Evolutionary conservation across 2,329 filamentous ascomycete genomes (phyloP).

Genomic region (Lizonia empirigonia): DNA sequence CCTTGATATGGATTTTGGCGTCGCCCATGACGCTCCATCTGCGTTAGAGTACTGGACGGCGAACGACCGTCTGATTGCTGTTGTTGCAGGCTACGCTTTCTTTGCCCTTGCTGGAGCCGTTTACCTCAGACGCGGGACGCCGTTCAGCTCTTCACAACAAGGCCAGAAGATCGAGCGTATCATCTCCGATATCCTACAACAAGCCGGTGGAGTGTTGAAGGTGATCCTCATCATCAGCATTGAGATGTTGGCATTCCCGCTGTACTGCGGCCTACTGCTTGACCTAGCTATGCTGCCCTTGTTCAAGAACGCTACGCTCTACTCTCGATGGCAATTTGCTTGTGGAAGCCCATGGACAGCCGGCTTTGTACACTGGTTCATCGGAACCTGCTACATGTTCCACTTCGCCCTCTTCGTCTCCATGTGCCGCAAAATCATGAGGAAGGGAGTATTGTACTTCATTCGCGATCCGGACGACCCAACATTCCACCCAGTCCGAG

Average conservation of each 20-base stretch:
- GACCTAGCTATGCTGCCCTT: conserved; percentile 87
- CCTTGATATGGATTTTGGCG: conserved; percentile 38
- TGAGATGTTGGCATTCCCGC: conserved; percentile 95
- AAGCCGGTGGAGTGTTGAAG: conserved; percentile 96
- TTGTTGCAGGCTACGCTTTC: conserved; percentile 79
- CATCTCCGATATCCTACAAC: conserved; percentile 81
- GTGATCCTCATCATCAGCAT: conserved; percentile 98
- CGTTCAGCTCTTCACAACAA: conserved; percentile 65
- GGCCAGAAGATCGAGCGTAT: conserved; percentile 70
- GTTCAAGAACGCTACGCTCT: conserved; percentile 79
- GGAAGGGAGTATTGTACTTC: conserved; percentile 93
- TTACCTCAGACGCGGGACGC: conserved; percentile 76
- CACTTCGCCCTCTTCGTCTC: conserved; percentile 98
- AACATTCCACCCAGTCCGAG: conserved; percentile 95
- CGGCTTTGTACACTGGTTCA: conserved; percentile 97
- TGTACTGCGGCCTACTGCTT: conserved; percentile 92
- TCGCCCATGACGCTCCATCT: conserved; percentile 27
- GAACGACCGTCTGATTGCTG: conserved; percentile 69
- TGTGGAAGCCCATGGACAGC: conserved; percentile 82
- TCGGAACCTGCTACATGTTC: conserved; percentile 99
- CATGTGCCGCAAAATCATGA: conserved; percentile 98
- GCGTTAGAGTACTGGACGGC: conserved; percentile 52
- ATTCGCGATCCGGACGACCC: conserved; percentile 98
- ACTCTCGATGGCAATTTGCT: conserved; percentile 79
- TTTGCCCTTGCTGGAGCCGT: conserved; percentile 75